Base-by-base conservation (phyloP, 441 rosid genomes). In the Dalechampia spathulata region DNA sequence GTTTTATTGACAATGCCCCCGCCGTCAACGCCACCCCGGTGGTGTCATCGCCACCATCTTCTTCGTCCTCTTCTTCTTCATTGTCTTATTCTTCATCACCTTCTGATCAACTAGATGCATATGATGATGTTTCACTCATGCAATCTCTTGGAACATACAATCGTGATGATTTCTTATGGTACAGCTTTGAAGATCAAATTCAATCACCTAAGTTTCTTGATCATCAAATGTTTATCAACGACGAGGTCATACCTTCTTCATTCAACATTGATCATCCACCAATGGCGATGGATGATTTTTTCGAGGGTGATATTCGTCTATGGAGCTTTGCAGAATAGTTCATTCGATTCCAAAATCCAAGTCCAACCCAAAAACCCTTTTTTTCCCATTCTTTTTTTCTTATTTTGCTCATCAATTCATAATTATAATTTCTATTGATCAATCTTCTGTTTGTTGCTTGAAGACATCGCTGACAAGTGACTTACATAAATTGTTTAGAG, bases 321-420 rank as follows among this genome's bases (percentile, higher is more conserved):
- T 88, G 96, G 96, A 82, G 77, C 76, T 88, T 88, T 67, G 69
- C 75, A 71, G 69, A 78, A 17, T 39, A 42, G 20, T 47, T 48
- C 38, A 15, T 13, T 7, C 12, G n/a, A n/a, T 2, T 17, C 11
- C 27, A 20, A 36, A 9, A n/a, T 30, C 49, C 50, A 60, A 14
- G 52, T n/a, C n/a, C n/a, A n/a, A n/a, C n/a, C n/a, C n/a, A n/a
- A n/a, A 30, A 30, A 30, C 34, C 8, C 8, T 30, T 30, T 30
- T n/a, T n/a, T n/a, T n/a, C n/a, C n/a, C 34, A 30, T 30, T 3
- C 4, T 30, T 48, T 34, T 52, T 25, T 36, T 36, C 27, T 63
- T 36, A 37, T 57, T 52, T 65, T 59, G 30, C 45, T 27, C 40
- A 49, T 64, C 50, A 39, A 16, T 12, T 58, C 30, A 6, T 49